phyloP scores from a whole-genome alignment of 1,284 basidiomycete species.

The Trichosporon sp. region DNA sequence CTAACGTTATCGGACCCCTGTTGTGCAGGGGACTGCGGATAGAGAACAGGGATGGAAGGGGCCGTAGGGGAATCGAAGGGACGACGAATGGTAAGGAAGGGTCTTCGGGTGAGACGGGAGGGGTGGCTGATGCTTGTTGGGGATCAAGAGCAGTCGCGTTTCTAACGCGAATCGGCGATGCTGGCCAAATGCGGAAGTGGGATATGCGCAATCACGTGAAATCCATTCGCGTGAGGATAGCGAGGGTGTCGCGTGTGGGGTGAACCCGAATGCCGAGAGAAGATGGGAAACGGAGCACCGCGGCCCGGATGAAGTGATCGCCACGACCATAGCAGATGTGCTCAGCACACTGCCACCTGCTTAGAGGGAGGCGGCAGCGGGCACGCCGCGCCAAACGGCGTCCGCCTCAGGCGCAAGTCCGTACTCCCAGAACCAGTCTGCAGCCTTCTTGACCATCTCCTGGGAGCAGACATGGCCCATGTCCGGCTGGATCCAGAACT shows the following conservation, averaged over 20 bases:
- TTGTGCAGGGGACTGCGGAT: not conserved
- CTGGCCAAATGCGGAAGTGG: not conserved
- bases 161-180: not conserved
- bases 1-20: not conserved
- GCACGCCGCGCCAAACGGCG: constrained; percentile 10
- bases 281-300: not conserved
- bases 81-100: not conserved
- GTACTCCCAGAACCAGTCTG: constrained; percentile 49
- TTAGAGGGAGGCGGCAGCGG: not conserved
- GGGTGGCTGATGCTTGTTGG: not conserved
- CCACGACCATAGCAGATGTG: not conserved
- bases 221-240: not conserved
- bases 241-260: not conserved
- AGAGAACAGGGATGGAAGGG: not conserved
- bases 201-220: not conserved
- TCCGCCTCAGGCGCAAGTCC: constrained; percentile 1
- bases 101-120: not conserved
- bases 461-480: constrained; percentile 35
- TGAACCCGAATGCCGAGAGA: not conserved
- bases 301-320: not conserved
- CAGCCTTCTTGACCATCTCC: constrained; percentile 53
- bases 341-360: not conserved
- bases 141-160: not conserved
- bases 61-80: not conserved
- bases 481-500: constrained; percentile 25